A percentile compares a stretch with the other conserved stretches of the same genome.
phyloP scores from a whole-genome alignment of 1,139 yeast species.

The Diutina catenulata region DNA sequence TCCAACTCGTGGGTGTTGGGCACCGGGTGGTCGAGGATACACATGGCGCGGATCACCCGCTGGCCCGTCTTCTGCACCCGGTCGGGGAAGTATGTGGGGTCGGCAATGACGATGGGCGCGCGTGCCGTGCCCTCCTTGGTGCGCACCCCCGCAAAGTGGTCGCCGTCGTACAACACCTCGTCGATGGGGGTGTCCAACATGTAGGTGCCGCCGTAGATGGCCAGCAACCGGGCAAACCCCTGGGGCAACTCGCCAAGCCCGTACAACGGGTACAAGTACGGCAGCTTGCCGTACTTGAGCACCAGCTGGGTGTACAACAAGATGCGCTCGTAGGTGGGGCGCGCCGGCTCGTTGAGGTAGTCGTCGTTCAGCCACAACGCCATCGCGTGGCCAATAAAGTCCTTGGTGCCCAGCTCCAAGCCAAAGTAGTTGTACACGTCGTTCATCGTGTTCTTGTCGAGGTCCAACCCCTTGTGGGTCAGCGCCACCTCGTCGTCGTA shows the following conservation, averaged over 20 bases:
- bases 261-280: constrained; percentile 89
- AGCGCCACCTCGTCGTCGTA: constrained; percentile 68
- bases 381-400: constrained; percentile 98
- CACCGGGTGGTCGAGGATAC: constrained; percentile 82
- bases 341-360: constrained; percentile 78
- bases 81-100: constrained; percentile 95
- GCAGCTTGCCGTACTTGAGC: constrained; percentile 78
- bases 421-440: constrained; percentile 86
- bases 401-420: constrained; percentile 85
- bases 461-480: constrained; percentile 79
- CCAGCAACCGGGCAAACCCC: constrained; percentile 94
- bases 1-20: constrained; percentile 77
- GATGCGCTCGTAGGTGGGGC: constrained; percentile 84
- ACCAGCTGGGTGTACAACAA: constrained; percentile 81
- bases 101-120: constrained; percentile 93
- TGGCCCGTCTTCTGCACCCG: constrained; percentile 78
- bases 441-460: constrained; percentile 85
- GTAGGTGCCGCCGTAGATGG: constrained; percentile 96
- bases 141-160: constrained; percentile 72
- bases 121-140: constrained; percentile 87
- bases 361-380: constrained; percentile 94
- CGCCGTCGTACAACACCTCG: constrained; percentile 64
- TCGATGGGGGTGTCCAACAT: constrained; percentile 96
- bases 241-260: constrained; percentile 98
- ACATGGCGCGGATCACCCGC: constrained; percentile 88